Evolutionary conservation across 768 basidiomycete genomes (phyloP).

Genomic region (Pleurotus tuber-regium): DNA sequence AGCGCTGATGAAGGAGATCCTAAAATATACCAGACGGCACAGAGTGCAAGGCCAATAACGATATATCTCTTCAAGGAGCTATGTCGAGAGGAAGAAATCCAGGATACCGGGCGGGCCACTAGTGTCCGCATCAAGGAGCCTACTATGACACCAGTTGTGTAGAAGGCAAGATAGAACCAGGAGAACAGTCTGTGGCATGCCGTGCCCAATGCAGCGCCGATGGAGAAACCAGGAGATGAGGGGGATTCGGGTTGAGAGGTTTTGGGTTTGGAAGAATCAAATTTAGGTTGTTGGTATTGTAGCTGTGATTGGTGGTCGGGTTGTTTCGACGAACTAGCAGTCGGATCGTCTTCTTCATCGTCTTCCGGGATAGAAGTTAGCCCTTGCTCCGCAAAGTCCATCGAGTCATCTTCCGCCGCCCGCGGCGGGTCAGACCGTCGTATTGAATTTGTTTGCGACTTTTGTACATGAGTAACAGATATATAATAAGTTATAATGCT

Average conservation of each 20-base stretch:
- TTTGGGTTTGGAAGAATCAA: slow-evolving; percentile 28
- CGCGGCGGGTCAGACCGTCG: slow-evolving; percentile 37
- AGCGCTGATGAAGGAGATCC: slow-evolving; percentile 22
- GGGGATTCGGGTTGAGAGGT: slow-evolving; percentile 25
- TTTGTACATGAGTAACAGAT: slow-evolving; percentile 11
- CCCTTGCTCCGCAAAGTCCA: slow-evolving; percentile 46
- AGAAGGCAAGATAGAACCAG: slow-evolving; percentile 19
- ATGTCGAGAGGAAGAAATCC: too few species aligned
- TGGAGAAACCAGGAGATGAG: slow-evolving; percentile 28
- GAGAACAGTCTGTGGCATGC: slow-evolving; percentile 31
- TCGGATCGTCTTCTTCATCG: slow-evolving; percentile 38
- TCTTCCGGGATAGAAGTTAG: slow-evolving; percentile 65
- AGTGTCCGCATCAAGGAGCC: slow-evolving; percentile 28
- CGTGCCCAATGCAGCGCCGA: slow-evolving; percentile 43
- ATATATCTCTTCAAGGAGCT: too few species aligned
- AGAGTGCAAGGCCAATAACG: slow-evolving; percentile 38
- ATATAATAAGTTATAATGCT: slow-evolving; percentile 14
- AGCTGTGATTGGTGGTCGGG: slow-evolving; percentile 17
- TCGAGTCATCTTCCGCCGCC: slow-evolving; percentile 35
- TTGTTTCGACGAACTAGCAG: slow-evolving; percentile 16
- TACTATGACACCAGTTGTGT: slow-evolving; percentile 24
- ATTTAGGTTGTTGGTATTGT: slow-evolving; percentile 21
- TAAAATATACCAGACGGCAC: slow-evolving; percentile 44
- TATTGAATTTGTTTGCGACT: slow-evolving; percentile 26
- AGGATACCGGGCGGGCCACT: slow-evolving; percentile 39